A percentile compares a stretch with the other conserved stretches of the same genome.
These are phyloP conservation scores for Ophiognomonia clavigignenti-juglandacearum DNA, from an alignment of 2,329 filamentous ascomycete genomes.

Conservation along the genomic window DNA sequence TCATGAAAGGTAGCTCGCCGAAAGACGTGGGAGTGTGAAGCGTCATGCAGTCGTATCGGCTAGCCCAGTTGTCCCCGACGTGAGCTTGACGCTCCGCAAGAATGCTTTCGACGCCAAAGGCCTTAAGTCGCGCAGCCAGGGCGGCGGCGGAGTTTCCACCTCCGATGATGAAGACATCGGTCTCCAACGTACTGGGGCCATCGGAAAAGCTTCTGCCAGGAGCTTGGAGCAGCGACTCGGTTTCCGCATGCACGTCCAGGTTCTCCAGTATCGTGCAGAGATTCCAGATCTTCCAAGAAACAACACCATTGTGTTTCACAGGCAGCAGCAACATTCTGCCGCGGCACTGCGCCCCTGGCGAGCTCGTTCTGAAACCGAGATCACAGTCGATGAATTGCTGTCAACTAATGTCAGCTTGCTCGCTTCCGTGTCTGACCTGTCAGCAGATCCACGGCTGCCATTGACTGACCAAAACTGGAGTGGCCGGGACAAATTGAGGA, in stretches of 20 bases:
- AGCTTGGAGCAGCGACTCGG: slow-evolving; percentile 21
- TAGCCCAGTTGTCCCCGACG: slow-evolving; percentile 33
- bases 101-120: slow-evolving; percentile 28
- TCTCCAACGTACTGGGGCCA: slow-evolving; percentile 19
- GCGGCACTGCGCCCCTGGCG: slow-evolving; percentile 24
- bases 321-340: slow-evolving; percentile 29
- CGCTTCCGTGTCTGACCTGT: background rate
- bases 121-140: slow-evolving; percentile 33
- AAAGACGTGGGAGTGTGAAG: slow-evolving; percentile 34
- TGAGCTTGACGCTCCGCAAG: slow-evolving; percentile 29
- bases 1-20: slow-evolving; percentile 30
- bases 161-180: slow-evolving; percentile 28
- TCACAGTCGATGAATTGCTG: slow-evolving; percentile 24
- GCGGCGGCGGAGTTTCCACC: slow-evolving; percentile 26
- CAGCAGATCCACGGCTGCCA: too few species aligned
- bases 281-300: slow-evolving; percentile 30
- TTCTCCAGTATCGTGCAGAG: slow-evolving; percentile 24
- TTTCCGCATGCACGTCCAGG: slow-evolving; percentile 23
- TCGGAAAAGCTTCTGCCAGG: slow-evolving; percentile 18
- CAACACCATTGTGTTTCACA: background rate
- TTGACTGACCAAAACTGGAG: background rate
- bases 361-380: slow-evolving; percentile 27
- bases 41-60: slow-evolving; percentile 30
- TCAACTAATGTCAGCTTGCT: background rate
- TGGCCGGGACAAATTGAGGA: slow-evolving; percentile 3